phyloP scores from a whole-genome alignment of 2,329 filamentous ascomycete genomes.

The Exutisphaerella laricina region DNA sequence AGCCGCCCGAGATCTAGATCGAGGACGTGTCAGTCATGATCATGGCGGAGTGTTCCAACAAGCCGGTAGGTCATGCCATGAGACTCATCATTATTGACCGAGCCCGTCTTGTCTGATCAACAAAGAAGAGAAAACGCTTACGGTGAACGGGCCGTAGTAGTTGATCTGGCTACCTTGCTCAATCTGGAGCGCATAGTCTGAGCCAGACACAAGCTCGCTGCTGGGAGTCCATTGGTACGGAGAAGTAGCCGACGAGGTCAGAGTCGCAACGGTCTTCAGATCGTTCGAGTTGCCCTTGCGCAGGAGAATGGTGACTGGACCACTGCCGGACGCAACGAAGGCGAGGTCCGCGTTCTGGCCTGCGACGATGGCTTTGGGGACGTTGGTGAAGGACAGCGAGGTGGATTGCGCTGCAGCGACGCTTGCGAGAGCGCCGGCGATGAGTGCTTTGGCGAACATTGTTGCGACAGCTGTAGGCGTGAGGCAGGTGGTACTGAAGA shows the following conservation, averaged over 20 bases:
- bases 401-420: constrained; percentile 43
- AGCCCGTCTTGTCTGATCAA: no score
- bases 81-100: no score
- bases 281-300: constrained; percentile 47
- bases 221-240: constrained; percentile 47
- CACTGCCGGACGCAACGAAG: constrained; percentile 25
- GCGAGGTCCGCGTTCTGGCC: constrained; percentile 38
- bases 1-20: not conserved
- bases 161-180: constrained; percentile 48
- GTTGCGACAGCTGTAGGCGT: no score
- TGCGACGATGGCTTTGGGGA: constrained; percentile 44
- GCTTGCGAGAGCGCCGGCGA: constrained; percentile 43
- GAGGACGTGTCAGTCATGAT: not conserved
- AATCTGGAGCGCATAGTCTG: constrained; percentile 57
- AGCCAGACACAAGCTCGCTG: constrained; percentile 38
- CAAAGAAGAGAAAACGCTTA: constrained; percentile 23
- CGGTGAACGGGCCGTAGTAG: constrained; percentile 52
- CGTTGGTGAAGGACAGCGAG: constrained; percentile 49
- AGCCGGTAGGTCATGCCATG: no score
- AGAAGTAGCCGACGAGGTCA: constrained; percentile 23
- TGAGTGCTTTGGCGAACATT: constrained; percentile 49
- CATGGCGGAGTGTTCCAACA: not conserved
- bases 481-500: no score
- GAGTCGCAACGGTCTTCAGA: constrained; percentile 44
- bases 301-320: constrained; percentile 51